Percentiles rank a stretch among this genome's conserved stretches.
These are phyloP conservation scores for Pezicula rhizophila DNA, from an alignment of 2,329 filamentous ascomycete species.

Conservation along the genomic window DNA sequence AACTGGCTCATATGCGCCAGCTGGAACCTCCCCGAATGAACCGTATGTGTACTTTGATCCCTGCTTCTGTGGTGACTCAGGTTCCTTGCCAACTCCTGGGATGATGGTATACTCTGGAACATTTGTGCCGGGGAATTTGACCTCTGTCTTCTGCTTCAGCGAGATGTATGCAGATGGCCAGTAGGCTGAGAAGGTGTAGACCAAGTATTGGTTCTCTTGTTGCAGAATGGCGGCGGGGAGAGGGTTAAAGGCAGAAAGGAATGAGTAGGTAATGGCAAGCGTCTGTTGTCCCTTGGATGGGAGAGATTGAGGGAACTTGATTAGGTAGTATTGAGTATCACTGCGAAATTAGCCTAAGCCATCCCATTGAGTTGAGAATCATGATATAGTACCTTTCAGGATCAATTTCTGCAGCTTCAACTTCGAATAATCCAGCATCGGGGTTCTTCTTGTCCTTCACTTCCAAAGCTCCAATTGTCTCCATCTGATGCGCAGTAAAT, in stretches of 20 bases:
- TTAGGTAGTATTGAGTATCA: conserved; percentile 74
- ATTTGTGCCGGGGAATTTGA: conserved; percentile 76
- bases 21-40: conserved; percentile 76
- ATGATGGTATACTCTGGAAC: conserved; percentile 83
- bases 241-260: conserved; percentile 72
- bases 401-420: conserved; percentile 62
- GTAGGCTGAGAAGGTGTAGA: conserved; percentile 82
- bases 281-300: conserved; percentile 74
- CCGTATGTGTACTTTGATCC: conserved; percentile 86
- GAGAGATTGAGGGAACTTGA: conserved; percentile 71
- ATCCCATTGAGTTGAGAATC: conserved; percentile 9
- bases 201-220: conserved; percentile 78
- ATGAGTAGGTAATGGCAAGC: conserved; percentile 77
- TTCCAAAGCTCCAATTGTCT: conserved; percentile 77
- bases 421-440: conserved; percentile 59
- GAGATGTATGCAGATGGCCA: conserved; percentile 77
- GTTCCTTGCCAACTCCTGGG: conserved; percentile 50
- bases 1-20: conserved; percentile 66
- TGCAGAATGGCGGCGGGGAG: conserved; percentile 81
- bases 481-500: conserved; percentile 71
- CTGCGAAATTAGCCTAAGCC: conserved; percentile 36
- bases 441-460: conserved; percentile 86
- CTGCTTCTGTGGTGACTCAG: conserved; percentile 67
- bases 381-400: conserved; percentile 43
- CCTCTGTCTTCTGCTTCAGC: conserved; percentile 90